Evolutionary conservation across 768 basidiomycete genomes (phyloP).

Genomic region (Mrakia gelida): DNA sequence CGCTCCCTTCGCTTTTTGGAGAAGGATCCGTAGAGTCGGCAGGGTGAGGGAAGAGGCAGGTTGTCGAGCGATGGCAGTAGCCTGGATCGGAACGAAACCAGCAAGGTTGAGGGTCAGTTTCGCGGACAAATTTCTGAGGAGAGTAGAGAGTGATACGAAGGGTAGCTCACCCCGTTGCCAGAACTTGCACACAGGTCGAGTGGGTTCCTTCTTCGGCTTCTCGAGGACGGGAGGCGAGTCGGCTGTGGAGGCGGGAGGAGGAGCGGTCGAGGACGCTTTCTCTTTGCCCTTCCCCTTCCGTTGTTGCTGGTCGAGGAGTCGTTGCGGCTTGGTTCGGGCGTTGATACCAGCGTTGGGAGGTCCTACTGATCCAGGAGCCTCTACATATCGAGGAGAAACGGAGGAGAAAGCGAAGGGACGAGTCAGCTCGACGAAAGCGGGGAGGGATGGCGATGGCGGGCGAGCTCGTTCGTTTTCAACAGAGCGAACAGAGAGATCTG

Average conservation of each 20-base stretch:
- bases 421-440: background rate
- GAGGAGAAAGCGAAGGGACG: background rate
- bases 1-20: too few relatives aligned
- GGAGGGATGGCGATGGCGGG: background rate
- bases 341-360: constrained; percentile 10
- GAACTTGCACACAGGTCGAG: background rate
- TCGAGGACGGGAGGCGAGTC: too few relatives aligned
- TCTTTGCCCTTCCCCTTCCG: background rate
- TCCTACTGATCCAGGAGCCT: background rate
- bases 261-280: background rate
- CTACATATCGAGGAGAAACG: background rate
- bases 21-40: background rate
- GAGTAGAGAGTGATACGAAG: too few relatives aligned
- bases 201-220: background rate
- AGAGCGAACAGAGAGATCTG: background rate
- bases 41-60: constrained; percentile 71
- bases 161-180: background rate
- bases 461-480: too few relatives aligned
- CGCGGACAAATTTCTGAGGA: too few relatives aligned
- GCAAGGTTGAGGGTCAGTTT: too few relatives aligned
- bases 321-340: background rate
- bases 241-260: background rate
- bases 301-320: background rate
- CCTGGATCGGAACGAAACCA: constrained; percentile 47
- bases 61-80: constrained; percentile 63